Conservation (phyloP, 345 rosid species). For the Mallotus nudiflorus region DNA sequence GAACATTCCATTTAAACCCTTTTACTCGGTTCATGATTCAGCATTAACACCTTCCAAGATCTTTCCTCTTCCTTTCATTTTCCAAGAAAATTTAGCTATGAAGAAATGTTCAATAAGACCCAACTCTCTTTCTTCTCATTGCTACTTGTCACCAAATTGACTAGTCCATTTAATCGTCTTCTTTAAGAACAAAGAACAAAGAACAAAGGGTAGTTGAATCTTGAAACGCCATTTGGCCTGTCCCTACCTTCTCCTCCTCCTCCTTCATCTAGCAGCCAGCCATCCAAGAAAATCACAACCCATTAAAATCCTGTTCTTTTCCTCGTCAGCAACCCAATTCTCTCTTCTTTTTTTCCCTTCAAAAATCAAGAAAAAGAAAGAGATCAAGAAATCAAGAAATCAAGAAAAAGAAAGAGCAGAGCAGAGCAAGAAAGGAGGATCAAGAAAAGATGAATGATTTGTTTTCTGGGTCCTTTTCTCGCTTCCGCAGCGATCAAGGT, state of each 20-base stretch:
- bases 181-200: background rate
- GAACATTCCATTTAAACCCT: background rate
- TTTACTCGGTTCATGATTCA: background rate
- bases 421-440: background rate
- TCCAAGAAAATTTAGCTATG: background rate
- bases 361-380: background rate
- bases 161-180: background rate
- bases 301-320: background rate
- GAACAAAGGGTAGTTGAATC: background rate
- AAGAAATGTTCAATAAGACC: background rate
- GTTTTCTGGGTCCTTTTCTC: constrained; percentile 74
- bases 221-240: constrained; percentile 11
- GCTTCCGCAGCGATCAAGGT: constrained; percentile 36
- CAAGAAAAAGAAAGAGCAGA: too few species aligned
- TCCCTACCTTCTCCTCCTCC: background rate
- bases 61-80: background rate
- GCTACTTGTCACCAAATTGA: background rate
- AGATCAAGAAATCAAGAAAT: too few species aligned
- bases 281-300: background rate
- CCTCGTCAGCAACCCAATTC: too few species aligned
- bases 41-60: background rate
- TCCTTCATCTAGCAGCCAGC: background rate
- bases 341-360: background rate
- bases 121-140: background rate
- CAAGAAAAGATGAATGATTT: constrained; percentile 64